A percentile compares a stretch with the other conserved stretches of the same genome.
phyloP scores from a whole-genome alignment of 306 rosid genomes.

The Notholithocarpus densiflorus region DNA sequence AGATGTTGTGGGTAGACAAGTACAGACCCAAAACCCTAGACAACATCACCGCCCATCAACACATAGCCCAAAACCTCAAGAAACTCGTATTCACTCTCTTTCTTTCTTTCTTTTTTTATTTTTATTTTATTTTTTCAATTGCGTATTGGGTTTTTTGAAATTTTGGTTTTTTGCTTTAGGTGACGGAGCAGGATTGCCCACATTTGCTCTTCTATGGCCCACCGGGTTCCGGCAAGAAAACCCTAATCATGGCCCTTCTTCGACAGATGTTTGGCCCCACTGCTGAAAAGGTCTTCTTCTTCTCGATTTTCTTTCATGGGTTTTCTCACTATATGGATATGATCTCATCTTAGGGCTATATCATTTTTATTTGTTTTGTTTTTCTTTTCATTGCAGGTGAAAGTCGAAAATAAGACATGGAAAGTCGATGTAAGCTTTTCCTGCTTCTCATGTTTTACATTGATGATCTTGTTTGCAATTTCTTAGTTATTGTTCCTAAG shows the following conservation, averaged over 20 bases:
- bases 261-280: conserved; percentile 89
- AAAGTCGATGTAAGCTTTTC: conserved; percentile 72
- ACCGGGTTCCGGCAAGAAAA: conserved; percentile 95
- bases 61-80: conserved; percentile 80
- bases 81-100: conserved; percentile 49
- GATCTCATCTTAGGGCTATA: not conserved
- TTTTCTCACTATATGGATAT: not conserved
- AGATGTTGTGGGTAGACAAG: conserved; percentile 96
- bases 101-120: not conserved
- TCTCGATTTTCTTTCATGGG: not conserved
- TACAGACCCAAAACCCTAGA: conserved; percentile 93
- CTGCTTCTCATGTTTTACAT: not conserved
- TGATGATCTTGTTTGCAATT: not conserved
- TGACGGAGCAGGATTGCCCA: conserved; percentile 87
- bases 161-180: conserved; percentile 27
- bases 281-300: conserved; percentile 68
- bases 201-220: conserved; percentile 97
- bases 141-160: not conserved
- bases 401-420: conserved; percentile 87
- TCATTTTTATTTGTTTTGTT: not conserved
- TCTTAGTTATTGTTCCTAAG: not conserved
- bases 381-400: conserved; percentile 60
- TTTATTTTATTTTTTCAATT: not conserved
- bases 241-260: conserved; percentile 87
- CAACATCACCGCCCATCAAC: conserved; percentile 59